Evolutionary conservation across 2,329 filamentous ascomycete genomes (phyloP).

Genomic region (Colletotrichum theobromicola): DNA sequence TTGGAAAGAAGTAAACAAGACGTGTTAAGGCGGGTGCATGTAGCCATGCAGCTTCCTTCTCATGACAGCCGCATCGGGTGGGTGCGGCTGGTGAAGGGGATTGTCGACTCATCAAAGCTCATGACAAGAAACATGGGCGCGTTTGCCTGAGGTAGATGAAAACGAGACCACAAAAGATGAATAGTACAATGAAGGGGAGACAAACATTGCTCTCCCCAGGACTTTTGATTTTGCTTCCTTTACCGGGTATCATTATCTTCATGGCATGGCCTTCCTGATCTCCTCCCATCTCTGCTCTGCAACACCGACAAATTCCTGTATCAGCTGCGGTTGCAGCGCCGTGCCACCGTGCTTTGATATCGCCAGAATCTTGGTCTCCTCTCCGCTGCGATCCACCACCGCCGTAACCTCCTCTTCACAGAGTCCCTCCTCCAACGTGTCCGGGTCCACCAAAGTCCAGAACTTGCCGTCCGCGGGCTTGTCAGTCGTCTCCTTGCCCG

Average conservation of each 20-base stretch:
- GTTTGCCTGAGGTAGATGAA: background rate
- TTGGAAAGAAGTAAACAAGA: background rate
- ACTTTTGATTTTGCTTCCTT: background rate
- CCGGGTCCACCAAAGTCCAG: constrained; percentile 88
- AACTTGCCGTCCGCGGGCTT: constrained; percentile 50
- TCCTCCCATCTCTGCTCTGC: constrained; percentile 71
- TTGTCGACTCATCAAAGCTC: background rate
- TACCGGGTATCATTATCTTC: constrained; percentile 31
- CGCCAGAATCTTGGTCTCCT: constrained; percentile 63
- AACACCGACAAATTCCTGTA: constrained; percentile 63
- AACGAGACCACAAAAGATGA: accelerated
- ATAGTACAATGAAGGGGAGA: background rate
- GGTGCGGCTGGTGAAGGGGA: background rate
- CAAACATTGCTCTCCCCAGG: background rate
- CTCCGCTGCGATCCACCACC: constrained; percentile 70
- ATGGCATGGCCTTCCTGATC: constrained; percentile 44
- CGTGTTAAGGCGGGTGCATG: background rate
- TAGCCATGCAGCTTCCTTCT: background rate
- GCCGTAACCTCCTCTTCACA: constrained; percentile 85
- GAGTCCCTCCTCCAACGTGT: constrained; percentile 85
- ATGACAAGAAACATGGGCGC: background rate
- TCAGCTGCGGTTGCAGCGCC: constrained; percentile 66
- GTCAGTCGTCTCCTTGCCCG: constrained; percentile 61
- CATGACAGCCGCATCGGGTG: background rate
- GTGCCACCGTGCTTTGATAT: constrained; percentile 87